Conservation (phyloP, 768 basidiomycete species). For the Russula virescens region DNA sequence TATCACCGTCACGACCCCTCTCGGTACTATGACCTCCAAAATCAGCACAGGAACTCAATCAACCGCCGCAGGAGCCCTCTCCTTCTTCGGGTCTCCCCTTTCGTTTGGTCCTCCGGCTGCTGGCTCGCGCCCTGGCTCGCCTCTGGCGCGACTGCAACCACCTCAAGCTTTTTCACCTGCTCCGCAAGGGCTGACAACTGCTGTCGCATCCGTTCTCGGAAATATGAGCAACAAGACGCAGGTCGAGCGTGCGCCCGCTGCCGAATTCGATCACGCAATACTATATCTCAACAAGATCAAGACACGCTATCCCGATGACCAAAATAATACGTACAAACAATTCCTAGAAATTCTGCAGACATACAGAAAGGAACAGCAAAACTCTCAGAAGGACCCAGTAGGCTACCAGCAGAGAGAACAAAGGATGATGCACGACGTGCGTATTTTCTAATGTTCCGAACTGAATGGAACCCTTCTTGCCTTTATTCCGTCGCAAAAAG, state of each 20-base stretch:
- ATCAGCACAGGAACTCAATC: conserved; percentile 39
- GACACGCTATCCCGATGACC: conserved; percentile 77
- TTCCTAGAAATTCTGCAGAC: conserved; percentile 85
- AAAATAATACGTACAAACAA: conserved; percentile 81
- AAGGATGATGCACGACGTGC: conserved; percentile 62
- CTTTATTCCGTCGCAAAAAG: not conserved
- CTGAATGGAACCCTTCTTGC: not conserved
- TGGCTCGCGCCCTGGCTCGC: conserved; percentile 35
- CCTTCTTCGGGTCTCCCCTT: conserved; percentile 25
- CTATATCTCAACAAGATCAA: conserved; percentile 99
- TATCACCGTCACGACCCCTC: conserved; percentile 78
- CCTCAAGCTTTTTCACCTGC: conserved; percentile 45
- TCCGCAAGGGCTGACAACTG: conserved; percentile 13
- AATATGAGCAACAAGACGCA: conserved; percentile 36
- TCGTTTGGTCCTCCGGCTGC: conserved; percentile 34
- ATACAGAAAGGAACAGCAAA: conserved; percentile 68
- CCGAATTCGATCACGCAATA: conserved; percentile 91
- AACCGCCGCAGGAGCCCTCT: conserved; percentile 31
- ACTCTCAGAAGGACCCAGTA: conserved; percentile 37
- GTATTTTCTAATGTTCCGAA: conserved; percentile 28
- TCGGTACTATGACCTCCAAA: conserved; percentile 63
- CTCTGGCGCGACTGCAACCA: conserved; percentile 27
- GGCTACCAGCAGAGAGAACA: conserved; percentile 34
- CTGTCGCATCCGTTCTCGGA: conserved; percentile 23
- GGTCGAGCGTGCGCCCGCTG: conserved; percentile 47